Percentiles rank a stretch among this genome's conserved stretches.
These are phyloP conservation scores for Mortierella alpina DNA, from an alignment of 192 early-diverging fungal genomes.

Conservation along the genomic window DNA sequence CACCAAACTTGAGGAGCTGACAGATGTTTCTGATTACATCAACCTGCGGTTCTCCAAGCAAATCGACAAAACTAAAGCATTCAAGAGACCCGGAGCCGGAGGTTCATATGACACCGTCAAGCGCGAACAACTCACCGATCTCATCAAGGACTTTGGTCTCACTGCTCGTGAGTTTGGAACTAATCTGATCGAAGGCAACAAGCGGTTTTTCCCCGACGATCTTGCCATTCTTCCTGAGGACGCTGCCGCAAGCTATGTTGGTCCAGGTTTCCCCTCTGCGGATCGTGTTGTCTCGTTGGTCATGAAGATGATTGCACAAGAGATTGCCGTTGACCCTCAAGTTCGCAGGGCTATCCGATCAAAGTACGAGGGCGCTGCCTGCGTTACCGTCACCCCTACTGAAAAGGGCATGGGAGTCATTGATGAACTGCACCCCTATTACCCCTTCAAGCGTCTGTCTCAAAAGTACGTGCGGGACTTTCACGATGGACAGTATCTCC, in stretches of 20 bases:
- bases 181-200: conserved; percentile 63
- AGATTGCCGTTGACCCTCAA: conserved; percentile 84
- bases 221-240: conserved; percentile 59
- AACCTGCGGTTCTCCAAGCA: conserved; percentile 64
- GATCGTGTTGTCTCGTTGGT: conserved; percentile 69
- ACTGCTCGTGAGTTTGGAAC: conserved; percentile 70
- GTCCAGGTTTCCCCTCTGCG: conserved; percentile 57
- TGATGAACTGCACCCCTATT: conserved; percentile 79
- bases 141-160: conserved; percentile 64
- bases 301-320: conserved; percentile 74
- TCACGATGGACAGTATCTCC: conserved; percentile 79
- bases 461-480: conserved; percentile 82
- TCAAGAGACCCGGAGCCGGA: conserved; percentile 55
- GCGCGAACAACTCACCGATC: conserved; percentile 54
- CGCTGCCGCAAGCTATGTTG: conserved; percentile 64
- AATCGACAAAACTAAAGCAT: conserved; percentile 44
- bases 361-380: conserved; percentile 75
- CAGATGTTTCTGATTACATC: conserved; percentile 73
- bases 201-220: conserved; percentile 75
- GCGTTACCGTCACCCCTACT: conserved; percentile 82
- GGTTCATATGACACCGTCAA: conserved; percentile 52
- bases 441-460: conserved; percentile 87
- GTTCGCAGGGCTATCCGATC: conserved; percentile 80
- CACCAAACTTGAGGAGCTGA: conserved; percentile 69
- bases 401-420: conserved; percentile 82